Base-by-base conservation (phyloP, 2,329 filamentous ascomycete genomes). In the Pseudocercospora crystallina region DNA sequence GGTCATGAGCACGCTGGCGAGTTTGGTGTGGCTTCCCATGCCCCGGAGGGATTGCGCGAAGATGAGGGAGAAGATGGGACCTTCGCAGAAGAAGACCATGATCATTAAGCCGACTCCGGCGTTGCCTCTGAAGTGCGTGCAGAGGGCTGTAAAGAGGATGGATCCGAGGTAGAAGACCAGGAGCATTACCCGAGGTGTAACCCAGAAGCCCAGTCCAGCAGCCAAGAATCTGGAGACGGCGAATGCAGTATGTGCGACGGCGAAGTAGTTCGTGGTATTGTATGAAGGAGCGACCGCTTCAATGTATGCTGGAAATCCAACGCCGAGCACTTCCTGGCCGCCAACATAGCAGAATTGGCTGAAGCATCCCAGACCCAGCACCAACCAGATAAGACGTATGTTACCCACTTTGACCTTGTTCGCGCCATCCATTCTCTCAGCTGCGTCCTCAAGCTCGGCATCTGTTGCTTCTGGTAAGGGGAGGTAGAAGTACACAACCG, bases 391-490 rank as follows among this genome's bases (percentile, higher is more conserved):
- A 8, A 83, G 70, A 5, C 73, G 74, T 38, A 81, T 53, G 0
- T 73, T 71, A 9, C 68, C 62, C 7, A 78, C 10, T 39, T 66
- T 72, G n/a, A 72, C 68, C 47, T 70, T 69, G 54, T 81, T 77
- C 29, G 75, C 76, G 15, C 73, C 73, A 47, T 77, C 70, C 13
- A 78, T 71, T 3, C 77, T 75, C 53, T 78, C 75, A 17, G 77
- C 76, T 3, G 80, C 69, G 42, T 78, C 75, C 53, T 82, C 79
- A 3, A 85, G 69, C 55, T 85, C 81, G 12, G 76, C 74, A 58
- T 84, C 81, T 1, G 80, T 80, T 2, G 81, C 82, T 67, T 85
- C 82, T 0, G 82, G 82, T 1, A 85, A 71, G 2, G 81, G 81
- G 1, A 84, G 68, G 57, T 84, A 84, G 62, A 80, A 82, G 64